A percentile compares a stretch with the other conserved stretches of the same genome.
Evolutionary conservation across 371 early-diverging fungal genomes (phyloP).

Genomic region (Mortierella sp.): DNA sequence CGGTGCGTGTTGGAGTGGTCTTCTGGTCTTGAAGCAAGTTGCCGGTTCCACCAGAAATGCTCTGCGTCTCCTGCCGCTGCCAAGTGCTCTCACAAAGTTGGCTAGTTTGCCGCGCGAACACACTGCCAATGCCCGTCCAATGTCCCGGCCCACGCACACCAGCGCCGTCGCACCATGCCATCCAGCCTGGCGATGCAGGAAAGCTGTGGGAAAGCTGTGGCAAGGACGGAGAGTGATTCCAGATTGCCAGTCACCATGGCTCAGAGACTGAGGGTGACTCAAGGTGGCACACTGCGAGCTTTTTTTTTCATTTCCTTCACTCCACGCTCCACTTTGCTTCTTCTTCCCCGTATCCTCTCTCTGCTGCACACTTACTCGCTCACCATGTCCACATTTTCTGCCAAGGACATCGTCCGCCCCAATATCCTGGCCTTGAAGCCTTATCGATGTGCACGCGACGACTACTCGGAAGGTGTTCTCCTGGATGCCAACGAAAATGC

Average conservation of each 20-base stretch:
- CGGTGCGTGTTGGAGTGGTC: too few relatives aligned
- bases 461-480: conserved; percentile 90
- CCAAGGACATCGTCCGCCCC: conserved; percentile 86
- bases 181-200: too few relatives aligned
- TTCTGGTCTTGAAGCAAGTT: too few relatives aligned
- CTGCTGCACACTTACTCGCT: conserved; percentile 11
- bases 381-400: conserved; percentile 61
- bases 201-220: too few relatives aligned
- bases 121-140: too few relatives aligned
- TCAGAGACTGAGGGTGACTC: background rate
- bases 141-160: too few relatives aligned
- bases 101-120: too few relatives aligned
- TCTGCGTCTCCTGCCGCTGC: too few relatives aligned
- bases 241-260: conserved; percentile 9
- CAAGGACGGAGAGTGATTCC: too few relatives aligned
- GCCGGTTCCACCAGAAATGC: too few relatives aligned
- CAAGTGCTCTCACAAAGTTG: too few relatives aligned
- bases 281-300: background rate
- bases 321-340: background rate
- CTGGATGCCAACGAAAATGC: conserved; percentile 98
- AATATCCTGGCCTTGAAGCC: conserved; percentile 92
- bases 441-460: conserved; percentile 97
- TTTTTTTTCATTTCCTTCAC: background rate
- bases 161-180: too few relatives aligned
- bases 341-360: conserved; percentile 1